Base-by-base conservation (phyloP, 495 filamentous ascomycete genomes). In the Daldinia decipiens region DNA sequence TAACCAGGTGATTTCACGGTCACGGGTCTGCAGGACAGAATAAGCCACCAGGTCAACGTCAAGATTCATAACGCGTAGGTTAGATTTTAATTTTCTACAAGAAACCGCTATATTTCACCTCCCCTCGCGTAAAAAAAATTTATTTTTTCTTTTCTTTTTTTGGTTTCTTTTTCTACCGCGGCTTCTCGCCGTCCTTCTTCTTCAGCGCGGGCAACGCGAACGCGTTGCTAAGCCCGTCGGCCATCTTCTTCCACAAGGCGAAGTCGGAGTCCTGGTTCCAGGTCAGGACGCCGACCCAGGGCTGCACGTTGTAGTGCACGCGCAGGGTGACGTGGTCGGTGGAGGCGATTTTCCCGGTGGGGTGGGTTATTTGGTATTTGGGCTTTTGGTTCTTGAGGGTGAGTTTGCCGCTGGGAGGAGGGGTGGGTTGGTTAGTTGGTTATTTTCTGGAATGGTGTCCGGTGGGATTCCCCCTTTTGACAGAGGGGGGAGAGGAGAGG, bases 301-400 rank as follows among this genome's bases (percentile, higher is more conserved):
- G 95, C 87, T 99, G 95, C 66, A 98, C 92, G 84, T 97, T 98
- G 89, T 94, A 99, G 62, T 93, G 88, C 43, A 98, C 84, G 59
- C 86, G 85, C 54, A 99, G 81, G 32, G 87, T 90, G 61, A 94
- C 92, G 81, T 97, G 91, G 40, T 82, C 79, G 21, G 80, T 81
- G 72, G 88, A 84, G 43, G 92, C 90, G 67, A 97, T 80, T 74
- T 86, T 86, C 56, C 93, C 92, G 8, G 87, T 86, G 21, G 94
- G 90, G 79, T 97, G 93, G 11, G 93, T 94, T 77, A 98, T 93
- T 74, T 94, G 91, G 85, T 99, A 99, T 81, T 99, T 98, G 6
- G 92, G 89, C 75, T 88, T 89, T 76, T 93, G 90, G 77, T 92
- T 92, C 72, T 87, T 87, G 67, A 98, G 86, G 31, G 85, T 80